Evolutionary conservation across 208 protist species (phyloP).

Genomic region (Crithidia fasciculata): DNA sequence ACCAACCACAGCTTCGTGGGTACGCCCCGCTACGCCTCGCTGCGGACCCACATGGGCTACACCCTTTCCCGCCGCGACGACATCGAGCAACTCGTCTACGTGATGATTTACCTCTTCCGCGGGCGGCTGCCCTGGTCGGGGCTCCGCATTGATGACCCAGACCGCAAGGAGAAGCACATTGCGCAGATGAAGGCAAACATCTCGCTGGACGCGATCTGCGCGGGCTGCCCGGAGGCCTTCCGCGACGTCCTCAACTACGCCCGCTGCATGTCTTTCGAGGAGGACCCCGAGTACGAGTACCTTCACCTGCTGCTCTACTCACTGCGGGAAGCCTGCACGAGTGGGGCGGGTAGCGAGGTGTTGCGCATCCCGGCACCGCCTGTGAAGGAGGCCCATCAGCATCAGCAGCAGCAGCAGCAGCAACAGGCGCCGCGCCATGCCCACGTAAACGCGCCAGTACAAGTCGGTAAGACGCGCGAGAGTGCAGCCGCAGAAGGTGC

Average conservation of each 20-base stretch:
- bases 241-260: conserved; percentile 63
- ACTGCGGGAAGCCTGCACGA: conserved; percentile 33
- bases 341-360: background rate
- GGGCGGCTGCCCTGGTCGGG: conserved; percentile 97
- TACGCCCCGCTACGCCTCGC: conserved; percentile 86
- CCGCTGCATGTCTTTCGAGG: conserved; percentile 68
- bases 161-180: conserved; percentile 70
- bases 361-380: conserved; percentile 6
- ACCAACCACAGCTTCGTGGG: conserved; percentile 74
- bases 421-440: conserved; percentile 18
- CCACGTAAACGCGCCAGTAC: background rate
- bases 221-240: conserved; percentile 75
- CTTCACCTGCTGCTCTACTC: conserved; percentile 47
- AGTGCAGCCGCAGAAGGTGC: background rate
- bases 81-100: conserved; percentile 85
- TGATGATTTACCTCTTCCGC: conserved; percentile 98
- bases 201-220: conserved; percentile 45
- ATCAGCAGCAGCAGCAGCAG: conserved; percentile 1
- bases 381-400: conserved; percentile 4
- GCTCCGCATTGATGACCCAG: conserved; percentile 49
- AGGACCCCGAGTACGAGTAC: conserved; percentile 81
- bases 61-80: conserved; percentile 92
- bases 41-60: conserved; percentile 98
- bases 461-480: background rate
- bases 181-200: conserved; percentile 61